phyloP scores from a whole-genome alignment of 139 green algal species.

The Chlamydomonas sp. region DNA sequence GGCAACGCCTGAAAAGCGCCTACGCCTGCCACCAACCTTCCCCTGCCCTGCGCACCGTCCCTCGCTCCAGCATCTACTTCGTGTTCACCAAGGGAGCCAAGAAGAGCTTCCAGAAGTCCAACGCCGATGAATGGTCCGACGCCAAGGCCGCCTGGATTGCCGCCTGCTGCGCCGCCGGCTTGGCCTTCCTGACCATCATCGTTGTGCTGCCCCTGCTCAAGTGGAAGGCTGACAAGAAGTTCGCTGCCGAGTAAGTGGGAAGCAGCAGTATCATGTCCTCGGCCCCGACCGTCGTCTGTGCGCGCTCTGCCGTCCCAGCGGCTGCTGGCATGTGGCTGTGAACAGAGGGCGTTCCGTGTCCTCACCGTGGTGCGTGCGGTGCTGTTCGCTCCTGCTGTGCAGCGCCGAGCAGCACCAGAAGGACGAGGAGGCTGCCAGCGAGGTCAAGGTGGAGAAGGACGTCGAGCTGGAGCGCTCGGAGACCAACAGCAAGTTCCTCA shows the following conservation, averaged over 20 bases:
- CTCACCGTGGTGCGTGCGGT: background rate
- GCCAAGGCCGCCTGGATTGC: conserved; percentile 58
- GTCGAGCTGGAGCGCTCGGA: background rate
- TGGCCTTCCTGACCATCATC: conserved; percentile 21
- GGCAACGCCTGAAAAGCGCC: too few species aligned
- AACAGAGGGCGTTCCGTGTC: too few species aligned
- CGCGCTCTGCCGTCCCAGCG: too few species aligned
- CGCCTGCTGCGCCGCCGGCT: conserved; percentile 41
- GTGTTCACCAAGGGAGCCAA: conserved; percentile 66
- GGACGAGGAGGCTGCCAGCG: conserved; percentile 13
- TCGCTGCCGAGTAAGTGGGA: background rate
- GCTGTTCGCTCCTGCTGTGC: background rate
- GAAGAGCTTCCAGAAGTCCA: conserved; percentile 34
- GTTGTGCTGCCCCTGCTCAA: conserved; percentile 50
- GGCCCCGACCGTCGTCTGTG: too few species aligned
- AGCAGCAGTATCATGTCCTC: background rate
- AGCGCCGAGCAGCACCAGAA: background rate
- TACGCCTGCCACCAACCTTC: too few species aligned
- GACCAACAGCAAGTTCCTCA: conserved; percentile 7
- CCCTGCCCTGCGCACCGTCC: too few species aligned
- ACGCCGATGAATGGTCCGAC: conserved; percentile 9
- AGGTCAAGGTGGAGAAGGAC: conserved; percentile 20
- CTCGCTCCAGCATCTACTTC: conserved; percentile 45
- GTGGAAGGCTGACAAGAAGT: conserved; percentile 18
- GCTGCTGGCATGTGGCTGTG: too few species aligned